These are phyloP conservation scores for Anaeromyces robustus DNA, from an alignment of 192 early-diverging fungal species.

Conservation along the genomic window DNA sequence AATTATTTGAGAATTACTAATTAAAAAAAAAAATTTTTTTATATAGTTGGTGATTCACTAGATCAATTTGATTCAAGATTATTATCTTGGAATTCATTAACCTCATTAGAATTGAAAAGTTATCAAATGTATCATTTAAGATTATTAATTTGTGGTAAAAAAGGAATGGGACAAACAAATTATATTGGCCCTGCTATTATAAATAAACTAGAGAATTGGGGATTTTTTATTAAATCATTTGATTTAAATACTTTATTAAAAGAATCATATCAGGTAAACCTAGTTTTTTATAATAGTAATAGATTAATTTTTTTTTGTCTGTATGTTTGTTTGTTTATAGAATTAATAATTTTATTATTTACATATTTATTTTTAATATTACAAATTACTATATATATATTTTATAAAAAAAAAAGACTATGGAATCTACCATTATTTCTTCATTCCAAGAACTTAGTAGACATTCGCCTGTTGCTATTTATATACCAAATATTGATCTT, in stretches of 20 bases:
- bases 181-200: constrained; percentile 32
- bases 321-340: too few relatives aligned
- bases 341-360: too few relatives aligned
- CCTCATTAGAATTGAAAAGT: background rate
- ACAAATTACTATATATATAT: background rate
- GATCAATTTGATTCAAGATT: background rate
- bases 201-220: constrained; percentile 29
- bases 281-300: too few relatives aligned
- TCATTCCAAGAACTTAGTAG: constrained; percentile 41
- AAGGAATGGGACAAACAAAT: constrained; percentile 38
- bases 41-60: background rate
- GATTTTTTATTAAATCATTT: constrained; percentile 34
- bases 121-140: constrained; percentile 31
- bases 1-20: too few relatives aligned
- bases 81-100: background rate
- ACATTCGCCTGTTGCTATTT: constrained; percentile 36
- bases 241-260: constrained; percentile 28
- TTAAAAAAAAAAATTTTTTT: too few relatives aligned
- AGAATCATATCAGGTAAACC: constrained; percentile 16
- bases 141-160: constrained; percentile 33
- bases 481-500: constrained; percentile 30
- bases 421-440: constrained; percentile 31
- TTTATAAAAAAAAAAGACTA: background rate
- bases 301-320: too few relatives aligned
- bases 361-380: too few relatives aligned